phyloP scores from a whole-genome alignment of 306 rosid genomes.

The Sindora glabra region DNA sequence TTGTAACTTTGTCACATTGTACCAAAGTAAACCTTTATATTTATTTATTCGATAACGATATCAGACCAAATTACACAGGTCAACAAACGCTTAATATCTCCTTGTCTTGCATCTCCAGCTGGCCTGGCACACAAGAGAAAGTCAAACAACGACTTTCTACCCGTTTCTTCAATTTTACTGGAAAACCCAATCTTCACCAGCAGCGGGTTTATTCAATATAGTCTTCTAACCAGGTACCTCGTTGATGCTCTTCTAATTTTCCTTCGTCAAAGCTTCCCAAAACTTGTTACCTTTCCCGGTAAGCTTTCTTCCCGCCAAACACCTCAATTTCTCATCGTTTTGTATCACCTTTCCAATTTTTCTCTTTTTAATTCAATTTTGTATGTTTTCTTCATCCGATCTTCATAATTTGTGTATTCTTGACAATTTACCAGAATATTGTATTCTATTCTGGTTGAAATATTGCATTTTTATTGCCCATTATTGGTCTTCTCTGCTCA shows the following conservation, averaged over 20 bases:
- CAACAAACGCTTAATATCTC: no score
- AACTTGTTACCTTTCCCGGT: conserved; percentile 9
- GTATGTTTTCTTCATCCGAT: background rate
- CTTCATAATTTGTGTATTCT: no score
- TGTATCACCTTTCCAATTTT: background rate
- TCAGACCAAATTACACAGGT: no score
- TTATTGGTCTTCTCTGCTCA: background rate
- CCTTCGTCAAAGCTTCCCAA: background rate
- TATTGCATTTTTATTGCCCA: background rate
- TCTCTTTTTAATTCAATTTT: background rate
- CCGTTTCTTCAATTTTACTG: no score
- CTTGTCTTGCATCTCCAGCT: no score
- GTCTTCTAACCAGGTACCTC: no score
- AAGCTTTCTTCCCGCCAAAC: background rate
- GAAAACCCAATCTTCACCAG: no score
- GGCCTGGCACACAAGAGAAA: no score
- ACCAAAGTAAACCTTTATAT: no score
- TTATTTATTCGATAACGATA: no score
- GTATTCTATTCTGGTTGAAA: background rate
- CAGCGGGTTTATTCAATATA: no score
- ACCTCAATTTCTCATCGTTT: background rate
- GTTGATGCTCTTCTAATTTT: background rate
- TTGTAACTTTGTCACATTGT: no score
- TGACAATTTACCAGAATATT: background rate
- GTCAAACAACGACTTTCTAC: background rate